Conservation (phyloP, 2,329 filamentous ascomycete genomes). For the Hypoxylon sp. region DNA sequence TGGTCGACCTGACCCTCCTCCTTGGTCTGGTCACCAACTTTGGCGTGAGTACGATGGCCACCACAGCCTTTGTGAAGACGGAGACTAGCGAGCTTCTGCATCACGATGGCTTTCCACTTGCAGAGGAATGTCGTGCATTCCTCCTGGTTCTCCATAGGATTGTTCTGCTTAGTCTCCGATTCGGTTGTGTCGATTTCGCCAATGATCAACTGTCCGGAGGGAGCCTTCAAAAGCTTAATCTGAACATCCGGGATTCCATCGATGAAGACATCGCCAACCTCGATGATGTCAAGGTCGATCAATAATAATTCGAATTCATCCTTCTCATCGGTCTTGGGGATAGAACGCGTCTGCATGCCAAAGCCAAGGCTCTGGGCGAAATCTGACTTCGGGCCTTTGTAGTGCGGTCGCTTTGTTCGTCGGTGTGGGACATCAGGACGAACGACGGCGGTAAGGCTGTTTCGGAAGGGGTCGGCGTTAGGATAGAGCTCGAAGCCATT, state of each 20-base stretch:
- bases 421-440: conserved; percentile 56
- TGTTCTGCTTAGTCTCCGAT: conserved; percentile 45
- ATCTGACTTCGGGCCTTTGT: conserved; percentile 51
- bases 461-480: conserved; percentile 62
- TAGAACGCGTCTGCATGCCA: conserved; percentile 60
- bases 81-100: conserved; percentile 59
- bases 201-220: conserved; percentile 69
- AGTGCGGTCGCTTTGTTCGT: conserved; percentile 49
- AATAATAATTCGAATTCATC: conserved; percentile 67
- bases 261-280: conserved; percentile 71
- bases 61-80: conserved; percentile 59
- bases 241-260: conserved; percentile 69
- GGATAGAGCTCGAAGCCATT: conserved; percentile 75
- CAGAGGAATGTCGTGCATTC: conserved; percentile 64
- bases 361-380: conserved; percentile 64
- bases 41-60: conserved; percentile 45
- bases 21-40: conserved; percentile 35
- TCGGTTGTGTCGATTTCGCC: conserved; percentile 61
- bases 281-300: conserved; percentile 71
- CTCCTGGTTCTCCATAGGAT: conserved; percentile 52
- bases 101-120: conserved; percentile 68
- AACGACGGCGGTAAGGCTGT: conserved; percentile 63
- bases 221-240: conserved; percentile 74
- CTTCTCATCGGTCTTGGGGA: conserved; percentile 64
- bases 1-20: conserved; percentile 5